Evolutionary conservation across 805 yeast species (phyloP).

Genomic region (Wickerhamiella australiensis): DNA sequence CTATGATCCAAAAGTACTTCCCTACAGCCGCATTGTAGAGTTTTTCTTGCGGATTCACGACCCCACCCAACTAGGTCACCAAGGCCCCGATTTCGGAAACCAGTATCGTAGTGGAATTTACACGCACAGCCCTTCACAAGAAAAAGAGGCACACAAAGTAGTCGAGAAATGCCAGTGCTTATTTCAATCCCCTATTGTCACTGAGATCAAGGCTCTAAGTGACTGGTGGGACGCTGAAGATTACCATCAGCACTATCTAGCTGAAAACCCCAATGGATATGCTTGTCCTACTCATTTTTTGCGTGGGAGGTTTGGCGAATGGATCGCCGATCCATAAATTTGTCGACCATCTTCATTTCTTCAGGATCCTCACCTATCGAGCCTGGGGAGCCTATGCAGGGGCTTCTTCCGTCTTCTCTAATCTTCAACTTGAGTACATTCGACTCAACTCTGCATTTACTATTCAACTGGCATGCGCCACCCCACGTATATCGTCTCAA

Average conservation of each 20-base stretch:
- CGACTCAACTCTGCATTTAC: conserved; percentile 1
- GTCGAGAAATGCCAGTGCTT: conserved; percentile 49
- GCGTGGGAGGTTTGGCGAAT: conserved; percentile 30
- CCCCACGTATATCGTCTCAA: neutral
- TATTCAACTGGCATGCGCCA: neutral
- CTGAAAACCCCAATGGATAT: conserved; percentile 73
- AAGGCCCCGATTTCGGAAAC: conserved; percentile 82
- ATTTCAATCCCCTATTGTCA: conserved; percentile 63
- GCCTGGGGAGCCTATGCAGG: neutral
- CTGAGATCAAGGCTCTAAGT: conserved; percentile 54
- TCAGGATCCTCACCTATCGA: neutral
- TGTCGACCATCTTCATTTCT: too few relatives aligned
- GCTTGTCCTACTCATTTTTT: conserved; percentile 82
- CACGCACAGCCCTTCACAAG: conserved; percentile 44
- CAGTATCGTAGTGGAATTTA: conserved; percentile 83
- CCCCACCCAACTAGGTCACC: conserved; percentile 72
- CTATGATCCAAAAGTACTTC: conserved; percentile 57
- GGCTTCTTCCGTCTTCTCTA: too few relatives aligned
- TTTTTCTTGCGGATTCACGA: conserved; percentile 90
- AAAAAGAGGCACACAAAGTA: conserved; percentile 32
- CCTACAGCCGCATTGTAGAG: conserved; percentile 52
- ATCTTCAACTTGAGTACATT: too few relatives aligned
- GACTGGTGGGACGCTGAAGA: conserved; percentile 90
- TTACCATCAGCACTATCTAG: conserved; percentile 76
- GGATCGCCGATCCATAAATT: neutral